Evolutionary conservation across 306 rosid species (phyloP), one percentile per base, ranked within the genome.

Genomic region (Adenanthera pavonina): DNA sequence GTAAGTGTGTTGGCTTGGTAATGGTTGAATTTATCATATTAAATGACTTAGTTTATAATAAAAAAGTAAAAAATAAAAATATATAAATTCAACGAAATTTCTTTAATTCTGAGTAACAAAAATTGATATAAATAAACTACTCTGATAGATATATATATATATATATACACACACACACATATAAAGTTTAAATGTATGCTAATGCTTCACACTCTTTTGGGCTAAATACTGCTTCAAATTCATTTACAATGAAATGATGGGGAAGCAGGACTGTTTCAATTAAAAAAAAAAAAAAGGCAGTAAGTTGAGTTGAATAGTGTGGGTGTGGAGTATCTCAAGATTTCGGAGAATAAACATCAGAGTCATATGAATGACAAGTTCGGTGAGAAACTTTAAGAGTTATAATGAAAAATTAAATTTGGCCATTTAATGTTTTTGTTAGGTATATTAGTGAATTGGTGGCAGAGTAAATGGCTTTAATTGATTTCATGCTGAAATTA

Each of bases 401-500:
- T 85, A 89, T 88, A 90, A 89, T 80, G 82, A n/a, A 82, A 83
- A 84, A 82, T 83, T 90, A 75, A 92, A 91, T n/a, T 88, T 83
- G 75, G 13, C 41, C 88, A 92, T 90, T 91, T 78, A 95, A 86
- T 91, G 92, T 78, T 7, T 12, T 20, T 14, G 94, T 90, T 91
- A 91, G 96, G 91, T 92, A 81, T 82, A 88, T 90, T 84, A 91
- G 90, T 91, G 94, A 85, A 92, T 85, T 85, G 90, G 87, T 78
- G n/a, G n/a, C n/a, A 83, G 81, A 90, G 88, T 85, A 91, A 89
- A 88, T 89, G 86, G 83, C 86, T 85, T 91, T 89, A 92, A 91
- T 93, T 88, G 93, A 86, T 48, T 91, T 80, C 89, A 82, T 89
- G 93, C 88, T 89, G 90, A 73, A 89, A 89, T 78, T 86, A 75